A percentile compares a stretch with the other conserved stretches of the same genome.
phyloP scores from a whole-genome alignment of 495 filamentous ascomycete species.

The Delitschia confertaspora region DNA sequence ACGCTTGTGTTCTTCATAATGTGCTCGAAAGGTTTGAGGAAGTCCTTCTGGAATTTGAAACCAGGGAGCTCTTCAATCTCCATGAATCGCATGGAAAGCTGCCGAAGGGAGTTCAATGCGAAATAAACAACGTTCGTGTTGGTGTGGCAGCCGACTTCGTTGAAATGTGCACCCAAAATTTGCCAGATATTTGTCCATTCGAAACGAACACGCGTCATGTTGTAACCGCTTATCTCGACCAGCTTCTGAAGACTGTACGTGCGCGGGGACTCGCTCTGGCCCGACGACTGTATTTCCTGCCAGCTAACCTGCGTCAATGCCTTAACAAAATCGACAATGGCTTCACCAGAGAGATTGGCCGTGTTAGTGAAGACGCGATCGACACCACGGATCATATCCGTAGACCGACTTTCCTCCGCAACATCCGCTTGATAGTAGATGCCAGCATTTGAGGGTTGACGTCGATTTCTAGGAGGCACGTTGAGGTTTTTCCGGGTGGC shows the following conservation, averaged over 20 bases:
- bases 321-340: constrained; percentile 94
- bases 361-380: constrained; percentile 96
- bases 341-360: constrained; percentile 82
- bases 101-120: constrained; percentile 85
- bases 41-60: constrained; percentile 99
- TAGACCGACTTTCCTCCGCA: constrained; percentile 81
- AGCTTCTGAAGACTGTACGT: constrained; percentile 97
- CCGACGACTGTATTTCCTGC: constrained; percentile 97
- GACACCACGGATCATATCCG: constrained; percentile 84
- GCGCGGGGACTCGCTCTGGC: constrained; percentile 85
- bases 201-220: constrained; percentile 95
- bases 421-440: constrained; percentile 73
- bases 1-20: constrained; percentile 88
- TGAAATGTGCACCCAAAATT: constrained; percentile 94
- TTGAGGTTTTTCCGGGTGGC: constrained; percentile 59
- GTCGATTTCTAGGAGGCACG: constrained; percentile 45
- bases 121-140: constrained; percentile 97
- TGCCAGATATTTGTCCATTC: constrained; percentile 98
- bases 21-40: constrained; percentile 95
- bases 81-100: constrained; percentile 97
- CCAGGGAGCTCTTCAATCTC: constrained; percentile 95
- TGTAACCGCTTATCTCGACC: constrained; percentile 98
- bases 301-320: constrained; percentile 94
- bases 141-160: constrained; percentile 87
- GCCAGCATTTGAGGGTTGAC: constrained; percentile 55